Evolutionary conservation across 2,329 filamentous ascomycete genomes (phyloP).

Genomic region (Hymenoscyphus repandus): DNA sequence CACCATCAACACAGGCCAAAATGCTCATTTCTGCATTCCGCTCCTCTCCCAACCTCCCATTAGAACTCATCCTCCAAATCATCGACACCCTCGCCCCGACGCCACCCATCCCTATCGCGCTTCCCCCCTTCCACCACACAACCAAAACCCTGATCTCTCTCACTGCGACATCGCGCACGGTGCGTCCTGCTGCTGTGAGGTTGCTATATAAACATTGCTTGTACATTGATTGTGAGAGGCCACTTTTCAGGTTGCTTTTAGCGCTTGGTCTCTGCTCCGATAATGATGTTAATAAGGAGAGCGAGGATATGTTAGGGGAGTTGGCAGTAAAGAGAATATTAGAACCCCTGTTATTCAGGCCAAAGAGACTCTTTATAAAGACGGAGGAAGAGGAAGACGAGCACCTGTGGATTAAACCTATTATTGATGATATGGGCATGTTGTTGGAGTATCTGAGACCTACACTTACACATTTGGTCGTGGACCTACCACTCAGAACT

Average conservation of each 20-base stretch:
- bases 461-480: conserved; percentile 40
- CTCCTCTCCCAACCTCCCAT: not conserved
- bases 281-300: not conserved
- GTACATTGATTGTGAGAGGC: not conserved
- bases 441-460: conserved; percentile 38
- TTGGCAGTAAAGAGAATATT: not conserved
- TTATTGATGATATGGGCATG: conserved; percentile 36
- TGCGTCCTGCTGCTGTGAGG: not conserved
- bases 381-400: too few species aligned
- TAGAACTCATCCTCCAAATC: conserved; percentile 11
- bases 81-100: conserved; percentile 8
- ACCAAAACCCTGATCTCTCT: conserved; percentile 42
- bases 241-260: not conserved
- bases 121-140: conserved; percentile 36
- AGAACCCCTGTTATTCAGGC: not conserved
- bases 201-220: not conserved
- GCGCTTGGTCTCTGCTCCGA: not conserved
- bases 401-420: conserved; percentile 28
- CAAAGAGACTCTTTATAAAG: not conserved
- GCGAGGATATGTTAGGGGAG: not conserved
- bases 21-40: too few species aligned
- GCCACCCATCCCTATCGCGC: conserved; percentile 7
- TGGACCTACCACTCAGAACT: conserved; percentile 43
- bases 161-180: conserved; percentile 31
- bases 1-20: too few species aligned